Evolutionary conservation across 352 stramenopile species (phyloP), one percentile per base, ranked within the genome.

Genomic region (Plasmopara muralis): DNA sequence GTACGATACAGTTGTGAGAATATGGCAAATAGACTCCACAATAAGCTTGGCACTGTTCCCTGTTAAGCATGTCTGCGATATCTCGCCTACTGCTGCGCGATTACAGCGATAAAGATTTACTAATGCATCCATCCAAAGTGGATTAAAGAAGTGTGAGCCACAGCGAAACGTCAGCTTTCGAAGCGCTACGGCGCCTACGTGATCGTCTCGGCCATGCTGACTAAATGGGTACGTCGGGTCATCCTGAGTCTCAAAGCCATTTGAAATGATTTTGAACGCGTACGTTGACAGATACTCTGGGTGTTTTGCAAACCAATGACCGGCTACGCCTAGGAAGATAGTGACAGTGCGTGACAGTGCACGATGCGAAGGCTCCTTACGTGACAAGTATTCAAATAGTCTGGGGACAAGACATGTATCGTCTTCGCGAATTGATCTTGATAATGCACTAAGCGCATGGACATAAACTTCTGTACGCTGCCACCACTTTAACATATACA

Each of bases 401-500:
- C 68, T 75, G 10, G 81, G 81, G 33, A 91, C 62, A 15, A 89
- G 60, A 49, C 60, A 86, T n/a, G 77, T 78, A 47, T 91, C 81
- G 55, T 83, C 81, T 44, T 89, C 72, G 10, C 78, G 72, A 48
- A 91, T 73, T 18, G 77, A 91, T 70, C 89, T 91, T 46, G 81
- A 88, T 40, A 91, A 40, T 15, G 81, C 81, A 60, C 78, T 91
- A 38, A 91, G 64, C 33, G 81, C 78, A 28, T 91, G 81, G 7
- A 91, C 78, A 50, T 88, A 89, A n/a, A 91, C 81, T 62, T 91
- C 81, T 1, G 75, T 87, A 43, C 66, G 71, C 38, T 69, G 66
- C 78, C 78, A 91, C 81, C 78, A 91, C 71, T 83, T n/a, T 29
- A n/a, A 50, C 5, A 47, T 15, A 47, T 49, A 37, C n/a, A 18